Conservation (phyloP, 1,284 basidiomycete genomes). For the Sanghuangporus sanghuang region DNA sequence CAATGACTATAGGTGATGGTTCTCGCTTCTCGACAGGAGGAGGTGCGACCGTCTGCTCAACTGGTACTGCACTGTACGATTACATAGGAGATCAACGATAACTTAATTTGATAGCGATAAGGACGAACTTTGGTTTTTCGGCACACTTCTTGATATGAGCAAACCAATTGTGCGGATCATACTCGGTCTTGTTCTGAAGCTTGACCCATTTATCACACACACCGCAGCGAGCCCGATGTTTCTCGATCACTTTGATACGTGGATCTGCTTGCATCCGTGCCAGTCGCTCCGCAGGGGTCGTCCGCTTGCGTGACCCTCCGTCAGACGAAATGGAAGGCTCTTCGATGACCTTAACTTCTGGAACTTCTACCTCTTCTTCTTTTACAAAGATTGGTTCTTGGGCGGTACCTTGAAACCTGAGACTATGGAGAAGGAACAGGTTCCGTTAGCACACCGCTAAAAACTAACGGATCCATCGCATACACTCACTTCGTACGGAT, state of each 20-base stretch:
- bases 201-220: conserved; percentile 18
- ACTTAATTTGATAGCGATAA: background rate
- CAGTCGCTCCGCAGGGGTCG: conserved; percentile 18
- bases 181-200: conserved; percentile 18
- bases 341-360: background rate
- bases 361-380: background rate
- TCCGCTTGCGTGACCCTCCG: background rate
- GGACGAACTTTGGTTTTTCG: conserved; percentile 8
- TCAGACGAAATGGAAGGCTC: background rate
- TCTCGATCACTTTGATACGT: conserved; percentile 17
- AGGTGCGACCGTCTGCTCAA: background rate
- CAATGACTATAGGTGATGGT: background rate
- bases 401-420: background rate
- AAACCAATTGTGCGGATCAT: conserved; percentile 18
- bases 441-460: background rate
- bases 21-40: background rate
- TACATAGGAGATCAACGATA: background rate
- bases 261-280: conserved; percentile 15
- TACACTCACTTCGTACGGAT: background rate
- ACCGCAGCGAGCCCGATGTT: conserved; percentile 15
- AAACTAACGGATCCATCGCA: background rate
- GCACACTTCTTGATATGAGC: conserved; percentile 16
- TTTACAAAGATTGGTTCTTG: background rate
- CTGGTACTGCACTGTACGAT: background rate
- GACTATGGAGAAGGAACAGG: background rate